Conservation (phyloP, 257 asterid species). For the Penstemon newberryi region DNA sequence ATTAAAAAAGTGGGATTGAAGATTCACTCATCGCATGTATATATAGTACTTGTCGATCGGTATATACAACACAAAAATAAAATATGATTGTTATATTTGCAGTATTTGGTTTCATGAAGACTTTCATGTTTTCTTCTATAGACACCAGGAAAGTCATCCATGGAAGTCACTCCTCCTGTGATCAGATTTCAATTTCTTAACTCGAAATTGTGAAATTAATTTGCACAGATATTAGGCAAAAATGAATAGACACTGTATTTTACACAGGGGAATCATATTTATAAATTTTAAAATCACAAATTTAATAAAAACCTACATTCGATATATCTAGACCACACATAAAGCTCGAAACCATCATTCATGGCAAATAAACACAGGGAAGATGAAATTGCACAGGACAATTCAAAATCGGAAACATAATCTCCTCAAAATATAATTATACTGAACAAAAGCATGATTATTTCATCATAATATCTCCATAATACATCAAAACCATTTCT, state of each 20-base stretch:
- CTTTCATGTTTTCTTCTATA: conserved; percentile 52
- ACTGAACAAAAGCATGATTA: no score
- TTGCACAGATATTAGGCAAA: no score
- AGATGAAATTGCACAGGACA: no score
- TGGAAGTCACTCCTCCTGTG: conserved; percentile 81
- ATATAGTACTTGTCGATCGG: no score
- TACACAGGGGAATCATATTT: neutral
- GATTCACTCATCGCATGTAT: no score
- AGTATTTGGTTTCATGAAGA: conserved; percentile 60
- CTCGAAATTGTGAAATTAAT: neutral
- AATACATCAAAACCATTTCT: no score
- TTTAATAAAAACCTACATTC: neutral
- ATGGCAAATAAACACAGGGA: no score
- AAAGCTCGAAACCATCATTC: neutral
- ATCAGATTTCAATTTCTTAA: conserved; percentile 5
- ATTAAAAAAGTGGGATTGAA: no score
- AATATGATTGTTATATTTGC: conserved; percentile 66
- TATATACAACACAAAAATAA: no score
- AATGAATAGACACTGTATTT: neutral
- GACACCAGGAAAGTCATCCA: conserved; percentile 76
- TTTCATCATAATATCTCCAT: no score
- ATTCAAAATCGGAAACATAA: no score
- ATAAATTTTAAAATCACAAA: neutral
- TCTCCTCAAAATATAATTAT: no score
- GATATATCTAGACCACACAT: neutral